phyloP scores from a whole-genome alignment of 148 eudicot genomes.

The Agrostemma githago region DNA sequence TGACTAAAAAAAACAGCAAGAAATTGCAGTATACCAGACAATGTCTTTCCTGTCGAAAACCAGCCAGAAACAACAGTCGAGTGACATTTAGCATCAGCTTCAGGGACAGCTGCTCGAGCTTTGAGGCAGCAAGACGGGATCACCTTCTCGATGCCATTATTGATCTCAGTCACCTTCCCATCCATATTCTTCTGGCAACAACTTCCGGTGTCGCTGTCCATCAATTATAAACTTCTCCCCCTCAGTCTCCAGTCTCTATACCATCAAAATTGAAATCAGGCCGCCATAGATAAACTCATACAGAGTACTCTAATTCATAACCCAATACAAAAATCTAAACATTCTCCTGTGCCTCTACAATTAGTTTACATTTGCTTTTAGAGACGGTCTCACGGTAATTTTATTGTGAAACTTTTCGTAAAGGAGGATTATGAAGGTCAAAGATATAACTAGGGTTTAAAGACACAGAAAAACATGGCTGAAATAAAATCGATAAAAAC shows the following conservation, averaged over 20 bases:
- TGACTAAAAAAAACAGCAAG: background rate
- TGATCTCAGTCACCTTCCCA: conserved; percentile 61
- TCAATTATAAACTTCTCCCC: background rate
- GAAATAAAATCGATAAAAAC: background rate
- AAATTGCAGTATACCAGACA: conserved; percentile 43
- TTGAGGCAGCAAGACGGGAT: conserved; percentile 86
- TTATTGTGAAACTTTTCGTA: background rate
- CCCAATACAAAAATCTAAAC: background rate
- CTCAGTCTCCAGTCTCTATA: background rate
- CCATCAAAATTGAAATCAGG: background rate
- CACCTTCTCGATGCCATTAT: conserved; percentile 32
- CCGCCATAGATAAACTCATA: background rate
- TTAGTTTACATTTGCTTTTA: background rate
- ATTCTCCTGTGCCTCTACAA: background rate
- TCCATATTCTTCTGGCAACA: conserved; percentile 52
- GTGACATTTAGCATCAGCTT: conserved; percentile 71
- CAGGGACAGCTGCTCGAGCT: conserved; percentile 57
- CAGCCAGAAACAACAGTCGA: conserved; percentile 96
- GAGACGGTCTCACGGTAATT: background rate
- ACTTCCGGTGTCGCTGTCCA: background rate
- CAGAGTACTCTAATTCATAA: no score
- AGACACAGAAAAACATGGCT: background rate
- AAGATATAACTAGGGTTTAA: background rate
- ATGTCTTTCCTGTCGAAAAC: conserved; percentile 65
- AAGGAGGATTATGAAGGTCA: background rate